These are phyloP conservation scores for Candida silvicultrix DNA, from an alignment of 805 yeast genomes.

Conservation along the genomic window DNA sequence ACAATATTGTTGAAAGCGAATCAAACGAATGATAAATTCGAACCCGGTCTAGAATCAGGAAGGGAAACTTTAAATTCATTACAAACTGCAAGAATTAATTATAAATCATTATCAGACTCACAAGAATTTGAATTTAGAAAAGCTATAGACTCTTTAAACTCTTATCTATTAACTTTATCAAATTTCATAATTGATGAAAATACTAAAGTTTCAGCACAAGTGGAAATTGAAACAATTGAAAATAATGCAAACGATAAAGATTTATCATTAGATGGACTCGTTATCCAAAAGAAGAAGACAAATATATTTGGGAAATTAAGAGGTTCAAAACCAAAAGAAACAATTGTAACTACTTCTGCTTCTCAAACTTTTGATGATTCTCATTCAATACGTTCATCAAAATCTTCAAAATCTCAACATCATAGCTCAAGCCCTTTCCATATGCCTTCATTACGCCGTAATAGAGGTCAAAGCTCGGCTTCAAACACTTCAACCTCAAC, in stretches of 20 bases:
- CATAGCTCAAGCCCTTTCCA: slow-evolving; percentile 7
- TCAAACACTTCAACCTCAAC: slow-evolving; percentile 1
- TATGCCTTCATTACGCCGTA: slow-evolving; percentile 16
- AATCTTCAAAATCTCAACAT: slow-evolving; percentile 9
- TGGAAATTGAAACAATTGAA: slow-evolving; percentile 85
- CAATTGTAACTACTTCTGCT: slow-evolving; percentile 11
- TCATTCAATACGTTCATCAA: slow-evolving; percentile 16
- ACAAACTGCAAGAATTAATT: slow-evolving; percentile 25
- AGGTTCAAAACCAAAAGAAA: slow-evolving; percentile 10
- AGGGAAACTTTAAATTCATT: slow-evolving; percentile 24
- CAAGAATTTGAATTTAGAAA: slow-evolving; percentile 38
- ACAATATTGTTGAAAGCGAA: slow-evolving; percentile 38
- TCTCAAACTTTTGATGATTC: slow-evolving; percentile 13
- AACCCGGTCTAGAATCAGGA: slow-evolving; percentile 24
- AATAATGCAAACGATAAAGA: slow-evolving; percentile 75
- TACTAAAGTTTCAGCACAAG: slow-evolving; percentile 67
- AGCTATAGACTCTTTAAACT: slow-evolving; percentile 37
- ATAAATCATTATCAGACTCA: slow-evolving; percentile 37
- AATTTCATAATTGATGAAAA: slow-evolving; percentile 71
- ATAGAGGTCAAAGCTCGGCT: slow-evolving; percentile 4
- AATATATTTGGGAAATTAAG: slow-evolving; percentile 43
- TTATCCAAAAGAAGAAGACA: slow-evolving; percentile 46
- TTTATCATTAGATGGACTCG: slow-evolving; percentile 48
- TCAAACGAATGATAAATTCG: slow-evolving; percentile 21
- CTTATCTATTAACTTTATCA: slow-evolving; percentile 47